Evolutionary conservation across 2,329 filamentous ascomycete genomes (phyloP).

Genomic region (Xylaria sp.): DNA sequence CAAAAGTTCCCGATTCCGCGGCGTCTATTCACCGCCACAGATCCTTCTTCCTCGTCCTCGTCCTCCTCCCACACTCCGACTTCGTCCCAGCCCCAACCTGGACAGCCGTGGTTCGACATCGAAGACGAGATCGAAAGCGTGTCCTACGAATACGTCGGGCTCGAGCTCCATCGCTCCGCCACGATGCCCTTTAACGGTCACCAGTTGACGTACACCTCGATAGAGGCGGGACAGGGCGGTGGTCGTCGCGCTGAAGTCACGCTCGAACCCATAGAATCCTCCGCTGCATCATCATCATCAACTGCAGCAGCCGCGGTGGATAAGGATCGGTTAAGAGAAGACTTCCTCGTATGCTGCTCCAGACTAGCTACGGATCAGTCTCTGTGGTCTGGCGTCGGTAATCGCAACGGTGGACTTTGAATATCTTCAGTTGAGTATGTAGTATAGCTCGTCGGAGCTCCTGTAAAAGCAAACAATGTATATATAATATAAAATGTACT

Average conservation of each 20-base stretch:
- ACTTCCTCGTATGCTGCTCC: slow-evolving; percentile 41
- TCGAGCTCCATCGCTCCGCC: slow-evolving; percentile 63
- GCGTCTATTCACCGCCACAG: slow-evolving; percentile 38
- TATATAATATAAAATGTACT: not conserved
- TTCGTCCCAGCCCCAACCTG: not conserved
- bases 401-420: not conserved
- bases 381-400: slow-evolving; percentile 29
- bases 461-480: not conserved
- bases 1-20: slow-evolving; percentile 50
- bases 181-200: slow-evolving; percentile 57
- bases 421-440: not conserved
- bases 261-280: slow-evolving; percentile 52
- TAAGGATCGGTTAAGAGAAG: slow-evolving; percentile 23
- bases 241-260: slow-evolving; percentile 63
- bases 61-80: not conserved
- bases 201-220: slow-evolving; percentile 62
- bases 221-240: slow-evolving; percentile 63
- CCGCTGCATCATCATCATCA: no score
- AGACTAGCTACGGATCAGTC: slow-evolving; percentile 35
- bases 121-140: slow-evolving; percentile 38
- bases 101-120: not conserved
- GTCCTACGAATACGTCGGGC: slow-evolving; percentile 58
- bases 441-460: not conserved
- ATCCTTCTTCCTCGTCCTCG: not conserved
- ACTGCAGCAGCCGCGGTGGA: not conserved